A percentile compares a stretch with the other conserved stretches of the same genome.
phyloP scores from a whole-genome alignment of 2,329 filamentous ascomycete species.

The Scolecobasidium constrictum region DNA sequence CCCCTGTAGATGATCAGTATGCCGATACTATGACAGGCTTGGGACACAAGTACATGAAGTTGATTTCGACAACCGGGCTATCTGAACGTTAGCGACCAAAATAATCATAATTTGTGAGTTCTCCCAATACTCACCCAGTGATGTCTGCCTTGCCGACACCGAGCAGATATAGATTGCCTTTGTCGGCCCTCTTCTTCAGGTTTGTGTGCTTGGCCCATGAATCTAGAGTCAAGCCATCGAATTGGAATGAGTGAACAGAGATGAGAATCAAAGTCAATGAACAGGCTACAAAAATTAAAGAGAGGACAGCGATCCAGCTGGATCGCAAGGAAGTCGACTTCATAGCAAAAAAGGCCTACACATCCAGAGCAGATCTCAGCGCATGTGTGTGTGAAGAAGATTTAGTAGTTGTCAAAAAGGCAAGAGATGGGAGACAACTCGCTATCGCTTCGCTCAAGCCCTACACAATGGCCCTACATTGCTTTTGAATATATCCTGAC shows the following conservation, averaged over 20 bases:
- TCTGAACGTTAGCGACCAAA: not conserved
- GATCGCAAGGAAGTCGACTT: too few species aligned
- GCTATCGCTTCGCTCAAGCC: too few species aligned
- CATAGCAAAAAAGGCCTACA: too few species aligned
- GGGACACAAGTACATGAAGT: slow-evolving; percentile 51
- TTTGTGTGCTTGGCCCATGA: not conserved
- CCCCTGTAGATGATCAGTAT: too few species aligned
- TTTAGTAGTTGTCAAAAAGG: too few species aligned
- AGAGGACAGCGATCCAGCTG: not conserved
- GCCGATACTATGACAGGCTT: too few species aligned
- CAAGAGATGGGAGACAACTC: too few species aligned
- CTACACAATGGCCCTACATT: too few species aligned
- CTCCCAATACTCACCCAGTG: slow-evolving; percentile 52
- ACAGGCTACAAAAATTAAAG: not conserved
- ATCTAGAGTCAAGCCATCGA: too few species aligned
- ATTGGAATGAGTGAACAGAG: not conserved
- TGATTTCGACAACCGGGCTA: slow-evolving; percentile 81
- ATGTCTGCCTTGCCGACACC: slow-evolving; percentile 64
- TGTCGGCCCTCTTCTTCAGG: not conserved
- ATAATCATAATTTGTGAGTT: slow-evolving; percentile 4
- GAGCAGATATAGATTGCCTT: slow-evolving; percentile 41
- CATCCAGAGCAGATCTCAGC: too few species aligned
- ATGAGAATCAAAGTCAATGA: not conserved
- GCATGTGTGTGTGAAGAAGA: too few species aligned
- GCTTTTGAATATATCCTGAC: too few species aligned